Evolutionary conservation across 2,329 filamentous ascomycete genomes (phyloP), one percentile per base, ranked within the genome.

Genomic region (Plenodomus biglobosus): DNA sequence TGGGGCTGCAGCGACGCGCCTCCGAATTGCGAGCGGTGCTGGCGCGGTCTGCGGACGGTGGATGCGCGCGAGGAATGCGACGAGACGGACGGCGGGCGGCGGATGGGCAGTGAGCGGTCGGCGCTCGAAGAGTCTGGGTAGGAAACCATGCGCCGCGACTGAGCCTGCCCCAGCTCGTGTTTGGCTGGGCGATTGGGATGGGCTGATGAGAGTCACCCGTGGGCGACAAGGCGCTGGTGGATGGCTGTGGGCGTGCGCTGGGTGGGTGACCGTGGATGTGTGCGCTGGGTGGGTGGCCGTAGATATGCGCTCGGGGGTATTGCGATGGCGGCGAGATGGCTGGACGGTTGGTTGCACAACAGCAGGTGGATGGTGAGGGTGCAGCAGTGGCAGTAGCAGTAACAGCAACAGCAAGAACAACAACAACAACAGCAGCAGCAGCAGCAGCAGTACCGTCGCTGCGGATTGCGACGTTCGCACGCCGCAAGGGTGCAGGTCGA

Each of bases 11-110:
- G 85, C 16, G 83, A 81, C 27, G 63, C 52, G 52, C 86, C 86
- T 48, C 90, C 90, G 62, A 87, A 84, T 68, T 94, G 88, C 40
- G 90, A 94, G 54, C 90, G 86, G 68, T 87, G 86, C 65, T 91
- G 88, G 60, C 90, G 85, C 71, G 88, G 87, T 63, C 85, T 80
- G 56, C 85, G 80, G 20, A 65, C 61, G 34, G 66, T 72, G 7
- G 76, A 77, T 48, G 83, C 79, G 65, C 85, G 84, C 39, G 69
- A 70, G 10, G 70, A 69, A 48, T 71, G 66, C 55, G 83, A 85
- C 50, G 86, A 82, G 62, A 86, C 74, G 70, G 76, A 91, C 72
- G 67, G 84, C 78, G 73, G 83, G 73, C 69, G 82, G 66, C 84
- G 83, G 63, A 82, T 74, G 65, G 81, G 76, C 59, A 85, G 75